A percentile compares a stretch with the other conserved stretches of the same genome.
Conservation (phyloP, 768 basidiomycete species). For the Lepiota subincarnata region DNA sequence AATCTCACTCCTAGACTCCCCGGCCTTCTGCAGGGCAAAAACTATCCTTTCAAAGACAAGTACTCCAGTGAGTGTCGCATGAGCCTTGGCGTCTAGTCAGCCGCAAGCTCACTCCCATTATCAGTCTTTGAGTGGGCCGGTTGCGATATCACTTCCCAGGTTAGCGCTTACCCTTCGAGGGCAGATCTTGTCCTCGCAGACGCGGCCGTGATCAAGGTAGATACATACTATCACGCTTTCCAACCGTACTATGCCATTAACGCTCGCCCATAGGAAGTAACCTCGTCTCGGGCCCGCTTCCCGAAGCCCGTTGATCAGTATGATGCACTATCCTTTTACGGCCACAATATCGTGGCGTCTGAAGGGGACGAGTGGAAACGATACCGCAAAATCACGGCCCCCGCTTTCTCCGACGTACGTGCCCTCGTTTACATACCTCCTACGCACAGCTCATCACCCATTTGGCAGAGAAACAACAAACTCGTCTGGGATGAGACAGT, state of each 20-base stretch:
- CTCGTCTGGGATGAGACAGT: slow-evolving; percentile 45
- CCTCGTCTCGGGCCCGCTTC: slow-evolving; percentile 42
- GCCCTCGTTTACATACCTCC: background rate
- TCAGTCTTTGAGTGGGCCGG: slow-evolving; percentile 4
- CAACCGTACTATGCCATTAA: background rate
- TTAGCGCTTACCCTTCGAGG: slow-evolving; percentile 14
- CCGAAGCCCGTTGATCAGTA: slow-evolving; percentile 48
- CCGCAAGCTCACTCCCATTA: background rate
- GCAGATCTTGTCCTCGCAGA: slow-evolving; percentile 31
- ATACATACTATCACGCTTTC: background rate
- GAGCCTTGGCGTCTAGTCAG: background rate
- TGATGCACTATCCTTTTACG: slow-evolving; percentile 40
- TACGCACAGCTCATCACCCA: background rate
- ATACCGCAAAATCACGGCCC: slow-evolving; percentile 54
- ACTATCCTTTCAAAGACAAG: slow-evolving; percentile 4
- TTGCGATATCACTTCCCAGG: slow-evolving; percentile 8
- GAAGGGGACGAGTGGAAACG: slow-evolving; percentile 62
- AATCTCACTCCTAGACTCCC: background rate
- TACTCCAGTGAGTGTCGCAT: background rate
- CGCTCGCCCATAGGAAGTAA: slow-evolving; percentile 36
- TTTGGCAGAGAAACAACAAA: slow-evolving; percentile 34
- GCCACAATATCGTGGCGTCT: slow-evolving; percentile 52
- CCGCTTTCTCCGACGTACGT: slow-evolving; percentile 55
- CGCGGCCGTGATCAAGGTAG: slow-evolving; percentile 38
- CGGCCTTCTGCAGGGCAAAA: background rate